Base-by-base conservation (phyloP, 306 rosid genomes). In the Vigna mungo region DNA sequence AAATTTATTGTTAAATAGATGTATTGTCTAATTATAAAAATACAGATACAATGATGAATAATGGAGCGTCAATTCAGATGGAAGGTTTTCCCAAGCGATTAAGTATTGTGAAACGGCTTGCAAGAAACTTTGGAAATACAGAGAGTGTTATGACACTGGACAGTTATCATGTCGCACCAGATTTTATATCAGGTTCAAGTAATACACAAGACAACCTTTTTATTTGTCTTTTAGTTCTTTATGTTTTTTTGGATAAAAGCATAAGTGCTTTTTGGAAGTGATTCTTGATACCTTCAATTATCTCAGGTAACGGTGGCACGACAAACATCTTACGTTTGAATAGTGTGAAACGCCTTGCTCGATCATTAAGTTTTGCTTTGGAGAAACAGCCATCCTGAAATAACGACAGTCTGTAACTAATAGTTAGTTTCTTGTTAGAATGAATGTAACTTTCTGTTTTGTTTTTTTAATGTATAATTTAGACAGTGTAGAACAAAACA, bases 91-190 rank as follows among this genome's bases (percentile, higher is more conserved):
- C 56, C 7, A 80, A 20, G 72, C 87, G 91, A 3, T 67, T 88
- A 78, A 88, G 69, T 74, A 83, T 62, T 16, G 58, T 87, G 64
- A 76, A 86, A 83, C 83, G 76, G 47, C 76, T 90, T 76, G 96
- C 96, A 1, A 80, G 91, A 36, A 82, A 79, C 53, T 36, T 41
- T 1, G 36, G 2, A 18, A 64, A 3, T 3, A 21, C 63, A 68
- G 83, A 23, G 39, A 61, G 53, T 75, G 60, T 23, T 75, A 55
- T 18, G 43, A 14, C 75, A 62, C 17, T 15, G 30, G 77, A 20
- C n/a, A 72, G 34, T 71, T 25, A 23, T 23, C 82, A 12, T 20
- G 27, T 62, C 10, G 53, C 59, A 8, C 43, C 73, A 9, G 79
- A 68, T 5, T 64, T 77, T 30, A 17, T 63, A 4, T 9, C 69